These are phyloP conservation scores for Barnettozyma hawaiiensis DNA, from an alignment of 1,139 yeast species.

Conservation along the genomic window DNA sequence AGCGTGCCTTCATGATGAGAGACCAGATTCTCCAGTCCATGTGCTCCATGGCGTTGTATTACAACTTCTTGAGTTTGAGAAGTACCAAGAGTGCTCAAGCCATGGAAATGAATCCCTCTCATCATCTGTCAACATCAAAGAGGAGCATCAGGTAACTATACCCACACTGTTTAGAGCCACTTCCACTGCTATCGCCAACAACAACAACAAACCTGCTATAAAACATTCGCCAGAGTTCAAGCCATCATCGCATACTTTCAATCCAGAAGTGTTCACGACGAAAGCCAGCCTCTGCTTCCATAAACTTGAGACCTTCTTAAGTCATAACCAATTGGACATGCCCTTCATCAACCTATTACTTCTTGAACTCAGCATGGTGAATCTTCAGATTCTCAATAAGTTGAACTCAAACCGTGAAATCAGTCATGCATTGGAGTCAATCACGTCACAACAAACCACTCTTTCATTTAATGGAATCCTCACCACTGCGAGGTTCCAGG, in stretches of 20 bases:
- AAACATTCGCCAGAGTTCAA: not conserved
- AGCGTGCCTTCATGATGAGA: not conserved
- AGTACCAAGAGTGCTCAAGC: not conserved
- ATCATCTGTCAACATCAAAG: conserved; percentile 2
- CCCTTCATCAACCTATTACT: conserved; percentile 3
- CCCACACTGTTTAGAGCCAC: conserved; percentile 2
- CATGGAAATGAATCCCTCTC: not conserved
- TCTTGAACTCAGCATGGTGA: not conserved
- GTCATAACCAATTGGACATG: not conserved
- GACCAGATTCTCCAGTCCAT: not conserved
- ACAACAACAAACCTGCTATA: not conserved
- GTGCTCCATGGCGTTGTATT: not conserved
- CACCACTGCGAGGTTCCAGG: not conserved
- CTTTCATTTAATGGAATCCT: not conserved
- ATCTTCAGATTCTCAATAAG: not conserved
- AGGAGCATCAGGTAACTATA: not conserved
- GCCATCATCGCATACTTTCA: not conserved
- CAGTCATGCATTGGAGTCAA: not conserved
- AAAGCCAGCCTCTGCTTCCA: not conserved
- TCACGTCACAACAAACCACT: not conserved
- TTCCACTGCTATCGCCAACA: not conserved
- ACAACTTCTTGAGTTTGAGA: conserved; percentile 1
- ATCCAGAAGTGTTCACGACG: not conserved
- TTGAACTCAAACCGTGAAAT: not conserved
- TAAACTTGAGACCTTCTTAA: conserved; percentile 1